Percentiles rank a stretch among this genome's conserved stretches.
phyloP scores from a whole-genome alignment of 2,329 filamentous ascomycete genomes.

The Colletotrichum cereale region DNA sequence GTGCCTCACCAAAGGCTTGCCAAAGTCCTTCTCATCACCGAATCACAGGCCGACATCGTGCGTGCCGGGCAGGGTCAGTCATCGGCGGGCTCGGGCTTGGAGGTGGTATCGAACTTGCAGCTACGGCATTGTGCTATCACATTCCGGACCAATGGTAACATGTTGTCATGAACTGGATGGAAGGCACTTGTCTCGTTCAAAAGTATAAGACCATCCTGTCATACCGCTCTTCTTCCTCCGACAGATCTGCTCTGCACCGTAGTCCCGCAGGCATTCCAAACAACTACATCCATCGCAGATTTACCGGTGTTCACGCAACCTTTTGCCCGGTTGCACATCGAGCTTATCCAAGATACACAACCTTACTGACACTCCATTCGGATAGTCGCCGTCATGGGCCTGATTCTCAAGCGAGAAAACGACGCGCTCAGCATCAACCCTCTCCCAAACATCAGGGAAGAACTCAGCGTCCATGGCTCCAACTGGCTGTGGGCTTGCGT shows the following conservation, averaged over 20 bases:
- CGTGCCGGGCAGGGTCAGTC: background rate
- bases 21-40: background rate
- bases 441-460: conserved; percentile 52
- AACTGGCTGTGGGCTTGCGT: conserved; percentile 69
- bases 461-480: conserved; percentile 60
- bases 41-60: background rate
- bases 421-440: conserved; percentile 63
- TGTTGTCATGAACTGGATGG: background rate
- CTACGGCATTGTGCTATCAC: background rate
- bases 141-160: conserved; percentile 4
- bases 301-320: too few relatives aligned
- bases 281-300: too few relatives aligned
- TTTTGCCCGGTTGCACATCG: background rate
- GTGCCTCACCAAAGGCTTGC: background rate
- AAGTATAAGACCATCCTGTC: conserved; percentile 26
- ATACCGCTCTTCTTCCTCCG: background rate
- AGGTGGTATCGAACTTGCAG: conserved; percentile 17
- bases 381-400: conserved; percentile 46
- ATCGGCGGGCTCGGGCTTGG: conserved; percentile 3
- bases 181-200: background rate
- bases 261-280: background rate
- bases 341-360: background rate
- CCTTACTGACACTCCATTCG: background rate
- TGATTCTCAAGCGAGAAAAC: conserved; percentile 54
- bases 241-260: background rate